Evolutionary conservation across 2,329 filamentous ascomycete genomes (phyloP), one percentile per base, ranked within the genome.

Genomic region (Aureobasidium namibiae): DNA sequence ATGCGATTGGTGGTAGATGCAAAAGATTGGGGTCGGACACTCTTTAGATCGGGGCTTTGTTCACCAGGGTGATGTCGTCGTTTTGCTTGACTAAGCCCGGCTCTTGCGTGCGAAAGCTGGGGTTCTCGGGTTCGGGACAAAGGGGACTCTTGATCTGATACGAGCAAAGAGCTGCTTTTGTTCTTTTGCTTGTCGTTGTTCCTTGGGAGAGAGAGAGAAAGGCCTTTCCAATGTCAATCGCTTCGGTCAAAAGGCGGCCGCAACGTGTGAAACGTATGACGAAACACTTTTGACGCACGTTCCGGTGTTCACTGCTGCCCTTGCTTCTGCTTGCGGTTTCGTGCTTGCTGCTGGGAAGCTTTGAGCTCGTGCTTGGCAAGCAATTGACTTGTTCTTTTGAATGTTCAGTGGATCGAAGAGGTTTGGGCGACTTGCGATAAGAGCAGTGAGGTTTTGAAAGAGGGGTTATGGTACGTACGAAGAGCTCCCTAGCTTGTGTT

Each of bases 181-280:
- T 26, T 56, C 39, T 45, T 45, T 26, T n/a, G n/a, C n/a, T n/a
- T n/a, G n/a, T n/a, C n/a, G n/a, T n/a, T n/a, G n/a, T n/a, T n/a
- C n/a, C n/a, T n/a, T n/a, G n/a, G n/a, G n/a, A n/a, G n/a, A n/a
- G n/a, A n/a, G n/a, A n/a, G n/a, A n/a, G n/a, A n/a, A n/a, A n/a
- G n/a, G n/a, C n/a, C n/a, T n/a, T n/a, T 45, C 36, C 56, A 44
- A 50, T 41, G 45, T 34, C 52, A 56, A 45, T 56, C 11, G 36
- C 39, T n/a, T 56, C 52, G 52, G 52, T 56, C 41, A 5, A 41
- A 56, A 18, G 52, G 52, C 38, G 34, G 38, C 11, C 4, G 26
- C 9, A n/a, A n/a, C 26, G 31, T 29, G 57, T 54, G 31, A 44
- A 61, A 61, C 52, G 60, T 48, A 61, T 61, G 44, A 61, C 60